phyloP scores from a whole-genome alignment of 2,329 filamentous ascomycete species.

The Cladosporium oxysporum region DNA sequence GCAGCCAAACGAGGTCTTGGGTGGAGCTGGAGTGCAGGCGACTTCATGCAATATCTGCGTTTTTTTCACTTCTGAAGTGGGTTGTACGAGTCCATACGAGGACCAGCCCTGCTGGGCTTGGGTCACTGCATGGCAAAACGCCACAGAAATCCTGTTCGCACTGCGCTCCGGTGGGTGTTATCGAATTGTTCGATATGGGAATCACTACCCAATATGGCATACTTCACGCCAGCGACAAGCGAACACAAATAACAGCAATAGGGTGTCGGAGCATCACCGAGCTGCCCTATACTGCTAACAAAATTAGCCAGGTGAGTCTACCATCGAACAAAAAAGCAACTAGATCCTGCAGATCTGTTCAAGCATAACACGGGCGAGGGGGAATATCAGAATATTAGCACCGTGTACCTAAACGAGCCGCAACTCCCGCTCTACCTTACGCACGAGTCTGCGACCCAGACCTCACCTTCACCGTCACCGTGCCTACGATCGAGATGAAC shows the following conservation, averaged over 20 bases:
- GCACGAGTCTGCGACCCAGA: not conserved
- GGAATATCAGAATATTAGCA: not conserved
- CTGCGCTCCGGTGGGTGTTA: not conserved
- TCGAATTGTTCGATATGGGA: not conserved
- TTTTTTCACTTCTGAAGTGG: not conserved
- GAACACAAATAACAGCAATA: not conserved
- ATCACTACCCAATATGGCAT: not conserved
- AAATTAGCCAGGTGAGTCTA: not conserved
- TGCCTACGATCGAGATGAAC: not conserved
- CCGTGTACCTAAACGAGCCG: not conserved
- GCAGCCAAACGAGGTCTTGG: not conserved
- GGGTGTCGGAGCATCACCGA: not conserved
- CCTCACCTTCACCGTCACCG: not conserved
- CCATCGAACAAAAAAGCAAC: not conserved
- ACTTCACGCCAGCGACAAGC: constrained; percentile 6
- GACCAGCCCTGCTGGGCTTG: not conserved
- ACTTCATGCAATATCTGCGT: constrained; percentile 1
- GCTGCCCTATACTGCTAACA: constrained; percentile 5
- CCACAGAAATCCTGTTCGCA: not conserved
- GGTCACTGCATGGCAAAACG: not conserved
- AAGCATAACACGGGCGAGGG: not conserved
- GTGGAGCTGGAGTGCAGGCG: not conserved
- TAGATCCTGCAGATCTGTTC: constrained; percentile 9
- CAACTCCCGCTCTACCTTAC: not conserved
- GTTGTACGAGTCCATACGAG: not conserved